These are phyloP conservation scores for Penicillium capsulatum DNA, from an alignment of 2,329 filamentous ascomycete genomes.

Conservation along the genomic window DNA sequence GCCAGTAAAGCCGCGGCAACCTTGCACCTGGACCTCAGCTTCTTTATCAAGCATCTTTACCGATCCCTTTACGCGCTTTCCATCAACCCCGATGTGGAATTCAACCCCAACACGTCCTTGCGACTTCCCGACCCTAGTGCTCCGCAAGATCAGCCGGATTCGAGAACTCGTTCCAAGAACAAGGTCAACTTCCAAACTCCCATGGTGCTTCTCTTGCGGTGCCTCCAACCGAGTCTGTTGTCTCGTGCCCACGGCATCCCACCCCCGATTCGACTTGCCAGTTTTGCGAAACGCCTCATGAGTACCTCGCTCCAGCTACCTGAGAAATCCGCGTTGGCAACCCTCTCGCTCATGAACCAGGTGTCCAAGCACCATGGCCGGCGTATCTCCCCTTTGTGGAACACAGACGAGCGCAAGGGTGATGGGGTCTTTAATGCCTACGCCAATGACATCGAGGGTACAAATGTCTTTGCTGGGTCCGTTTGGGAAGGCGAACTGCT, in stretches of 20 bases:
- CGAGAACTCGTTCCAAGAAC: slow-evolving; percentile 47
- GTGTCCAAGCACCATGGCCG: slow-evolving; percentile 76
- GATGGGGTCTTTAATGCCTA: slow-evolving; percentile 80
- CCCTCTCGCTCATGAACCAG: slow-evolving; percentile 71
- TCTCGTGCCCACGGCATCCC: slow-evolving; percentile 69
- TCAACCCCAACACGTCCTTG: slow-evolving; percentile 65
- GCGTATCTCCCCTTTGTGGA: slow-evolving; percentile 83
- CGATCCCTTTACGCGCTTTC: slow-evolving; percentile 74
- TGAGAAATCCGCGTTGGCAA: slow-evolving; percentile 79
- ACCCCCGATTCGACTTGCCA: slow-evolving; percentile 80
- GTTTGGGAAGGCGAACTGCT: slow-evolving; percentile 92
- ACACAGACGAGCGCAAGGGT: slow-evolving; percentile 87
- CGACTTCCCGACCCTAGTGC: slow-evolving; percentile 64
- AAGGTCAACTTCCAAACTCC: slow-evolving; percentile 95
- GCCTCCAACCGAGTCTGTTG: slow-evolving; percentile 74
- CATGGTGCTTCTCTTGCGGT: slow-evolving; percentile 84
- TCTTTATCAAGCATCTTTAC: slow-evolving; percentile 94
- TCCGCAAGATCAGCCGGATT: slow-evolving; percentile 36
- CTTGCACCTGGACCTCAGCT: slow-evolving; percentile 85
- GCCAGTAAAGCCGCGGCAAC: slow-evolving; percentile 75
- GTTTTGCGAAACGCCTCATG: slow-evolving; percentile 89
- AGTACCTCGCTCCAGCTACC: slow-evolving; percentile 77
- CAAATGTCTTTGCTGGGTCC: slow-evolving; percentile 84
- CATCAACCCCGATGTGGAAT: slow-evolving; percentile 80
- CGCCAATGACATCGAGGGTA: slow-evolving; percentile 70